Evolutionary conservation across 2,329 filamentous ascomycete genomes (phyloP), one percentile per base, ranked within the genome.

Genomic region (Phialophora macrospora): DNA sequence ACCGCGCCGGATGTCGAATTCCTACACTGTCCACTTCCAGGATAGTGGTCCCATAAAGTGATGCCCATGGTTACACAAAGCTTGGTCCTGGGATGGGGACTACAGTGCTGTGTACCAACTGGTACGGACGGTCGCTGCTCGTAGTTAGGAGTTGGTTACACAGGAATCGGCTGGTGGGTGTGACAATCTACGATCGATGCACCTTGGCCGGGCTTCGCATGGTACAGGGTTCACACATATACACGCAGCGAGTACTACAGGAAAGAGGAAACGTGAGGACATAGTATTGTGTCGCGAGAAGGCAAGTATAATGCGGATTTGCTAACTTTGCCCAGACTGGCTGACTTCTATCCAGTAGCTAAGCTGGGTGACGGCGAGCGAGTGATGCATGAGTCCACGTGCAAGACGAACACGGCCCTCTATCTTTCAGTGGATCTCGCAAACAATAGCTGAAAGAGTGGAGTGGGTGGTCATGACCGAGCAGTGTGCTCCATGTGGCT

Each of bases 1-100:
- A 55, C 28, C 11, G 28, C 28, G 52, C 24, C 52, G 52, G 52
- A 55, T 55, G 9, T 55, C 52, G 24, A 55, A 55, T 34, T 55
- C 52, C 24, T 55, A 30, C 17, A 20, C 8, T 20, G 26, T 20
- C 28, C 52, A 2, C 17, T 55, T 32, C 52, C 9, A 28, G 48
- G 22, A 24, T 52, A 26, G 26, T 24, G 52, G n/a, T 55, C 28
- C 28, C 9, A 4, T 7, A n/a, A 20, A 17, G 14, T 14, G 4
- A 22, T 52, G 48, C 9, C 22, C 9, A 22, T 24, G 48, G 22
- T 52, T 6, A 52, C 48, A 52, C 48, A 26, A 52, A 24, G 48
- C 48, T 24, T 24, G 48, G 48, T 44, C 38, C 17, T 44, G 17
- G 38, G 7, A n/a, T 44, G 38, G 17, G 17, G 0, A n/a, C 8